Evolutionary conservation across 805 yeast species (phyloP).

Genomic region (Cyberlindnera mississippiensis): DNA sequence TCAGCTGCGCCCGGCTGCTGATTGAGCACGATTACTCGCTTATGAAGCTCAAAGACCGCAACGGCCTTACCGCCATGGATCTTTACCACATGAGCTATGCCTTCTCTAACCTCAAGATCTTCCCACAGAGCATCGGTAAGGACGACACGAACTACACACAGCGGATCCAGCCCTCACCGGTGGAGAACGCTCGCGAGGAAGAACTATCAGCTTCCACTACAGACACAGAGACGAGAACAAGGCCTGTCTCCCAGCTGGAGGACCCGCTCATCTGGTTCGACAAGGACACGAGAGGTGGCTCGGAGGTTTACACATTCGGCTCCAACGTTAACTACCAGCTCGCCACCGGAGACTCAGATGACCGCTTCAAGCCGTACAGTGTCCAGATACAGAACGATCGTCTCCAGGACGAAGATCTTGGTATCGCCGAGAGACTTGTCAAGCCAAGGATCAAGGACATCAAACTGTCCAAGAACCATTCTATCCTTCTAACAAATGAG

Average conservation of each 20-base stretch:
- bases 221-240: too few relatives aligned
- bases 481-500: conserved; percentile 53
- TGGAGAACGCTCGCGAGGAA: neutral
- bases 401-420: conserved; percentile 9
- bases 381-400: conserved; percentile 26
- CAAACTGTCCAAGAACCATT: conserved; percentile 60
- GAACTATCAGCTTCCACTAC: neutral
- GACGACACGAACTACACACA: conserved; percentile 21
- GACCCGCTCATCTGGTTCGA: conserved; percentile 38
- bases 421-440: conserved; percentile 29
- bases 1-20: conserved; percentile 48
- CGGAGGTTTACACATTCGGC: conserved; percentile 59
- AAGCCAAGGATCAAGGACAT: conserved; percentile 46
- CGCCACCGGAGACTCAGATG: conserved; percentile 62
- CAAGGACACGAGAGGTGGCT: conserved; percentile 43
- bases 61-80: conserved; percentile 70
- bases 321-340: conserved; percentile 57
- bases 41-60: conserved; percentile 61
- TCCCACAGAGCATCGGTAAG: conserved; percentile 37
- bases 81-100: conserved; percentile 38
- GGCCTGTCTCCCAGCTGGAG: neutral
- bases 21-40: conserved; percentile 34
- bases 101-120: conserved; percentile 38
- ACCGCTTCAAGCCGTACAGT: conserved; percentile 42
- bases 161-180: conserved; percentile 11